Conservation (phyloP, 352 stramenopile genomes). For the Thraustochytrium sp. region DNA sequence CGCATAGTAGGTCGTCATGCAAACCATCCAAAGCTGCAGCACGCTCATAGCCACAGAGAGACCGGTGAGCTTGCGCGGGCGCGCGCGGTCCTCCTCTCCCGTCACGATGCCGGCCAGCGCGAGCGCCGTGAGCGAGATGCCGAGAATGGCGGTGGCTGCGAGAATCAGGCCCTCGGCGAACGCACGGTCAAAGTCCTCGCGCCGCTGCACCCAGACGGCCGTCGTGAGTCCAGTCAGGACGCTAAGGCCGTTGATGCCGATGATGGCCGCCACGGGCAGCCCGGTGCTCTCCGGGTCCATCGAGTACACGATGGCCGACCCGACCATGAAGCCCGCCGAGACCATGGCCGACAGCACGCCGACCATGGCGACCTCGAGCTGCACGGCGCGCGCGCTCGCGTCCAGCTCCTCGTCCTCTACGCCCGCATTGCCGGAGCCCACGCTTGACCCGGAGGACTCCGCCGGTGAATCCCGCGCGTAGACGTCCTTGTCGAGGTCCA, state of each 20-base stretch:
- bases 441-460: background rate
- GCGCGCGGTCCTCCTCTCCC: background rate
- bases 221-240: background rate
- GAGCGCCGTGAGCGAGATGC: background rate
- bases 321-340: background rate
- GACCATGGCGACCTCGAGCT: background rate
- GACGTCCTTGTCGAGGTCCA: conserved; percentile 17
- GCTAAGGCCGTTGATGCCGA: background rate
- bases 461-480: background rate
- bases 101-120: background rate
- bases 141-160: background rate
- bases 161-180: background rate
- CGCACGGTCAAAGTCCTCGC: background rate
- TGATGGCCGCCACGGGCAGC: background rate
- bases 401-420: background rate
- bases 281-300: background rate
- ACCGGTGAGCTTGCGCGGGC: background rate
- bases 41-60: background rate
- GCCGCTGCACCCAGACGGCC: background rate
- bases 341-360: background rate
- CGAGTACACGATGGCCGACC: background rate
- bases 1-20: background rate
- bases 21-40: background rate
- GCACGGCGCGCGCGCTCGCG: background rate
- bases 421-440: background rate